Evolutionary conservation across 345 rosid genomes (phyloP), one percentile per base, ranked within the genome.

Genomic region (Punica granatum): DNA sequence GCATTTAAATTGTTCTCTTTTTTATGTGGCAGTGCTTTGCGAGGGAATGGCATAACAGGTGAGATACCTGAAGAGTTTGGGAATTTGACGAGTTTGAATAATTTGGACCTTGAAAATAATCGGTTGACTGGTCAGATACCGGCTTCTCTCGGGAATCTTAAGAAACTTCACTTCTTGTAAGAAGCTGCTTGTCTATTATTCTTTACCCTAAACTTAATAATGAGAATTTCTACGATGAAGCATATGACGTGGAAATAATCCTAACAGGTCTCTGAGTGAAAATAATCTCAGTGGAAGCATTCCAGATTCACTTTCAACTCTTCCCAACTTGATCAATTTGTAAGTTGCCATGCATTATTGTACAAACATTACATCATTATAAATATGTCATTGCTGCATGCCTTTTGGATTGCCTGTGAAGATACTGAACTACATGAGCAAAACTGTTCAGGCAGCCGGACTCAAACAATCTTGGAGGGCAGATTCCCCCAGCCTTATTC

Each of bases 151-250:
- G 97, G 99, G 48, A 80, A 88, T 69, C 98, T 95, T 66, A 83
- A 81, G 78, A 87, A 73, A 67, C 98, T 92, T 78, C 98, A 90
- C 74, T 88, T 95, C 84, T 78, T 95, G 99, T 95, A 78, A 88
- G 97, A 79, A 64, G 65, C 60, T 70, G 61, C 33, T 2, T 70
- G 67, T 59, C 7, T 64, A 16, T 14, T 78, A 36, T 51, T 26
- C 65, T 67, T 15, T 61, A 37, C 56, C 68, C 60, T 73, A 43
- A 46, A 39, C 37, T 67, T 64, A 32, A 74, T 44, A 63, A 44
- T 21, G 36, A 62, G 65, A 60, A 41, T 53, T 66, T 21, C 6
- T n/a, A 67, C 44, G 0, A 34, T 69, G 53, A 11, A 54, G 51
- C 35, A 48, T 30, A 56, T 14, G 67, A 34, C 69, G 46, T 58